Evolutionary conservation across 2,329 filamentous ascomycete genomes (phyloP).

Genomic region (Exophiala bonariae): DNA sequence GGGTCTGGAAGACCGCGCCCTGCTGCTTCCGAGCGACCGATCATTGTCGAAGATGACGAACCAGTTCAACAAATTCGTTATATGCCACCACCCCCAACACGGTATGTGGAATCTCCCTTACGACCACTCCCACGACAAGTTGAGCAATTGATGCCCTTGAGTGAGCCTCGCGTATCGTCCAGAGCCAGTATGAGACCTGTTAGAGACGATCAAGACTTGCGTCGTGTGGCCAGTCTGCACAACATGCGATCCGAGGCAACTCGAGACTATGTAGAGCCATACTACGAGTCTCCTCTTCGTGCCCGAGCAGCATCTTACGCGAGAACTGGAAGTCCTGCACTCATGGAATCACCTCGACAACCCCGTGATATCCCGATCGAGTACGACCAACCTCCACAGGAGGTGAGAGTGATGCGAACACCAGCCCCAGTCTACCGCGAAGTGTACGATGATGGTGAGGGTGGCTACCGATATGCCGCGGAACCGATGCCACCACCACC

Average conservation of each 20-base stretch:
- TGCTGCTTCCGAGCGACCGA: slow-evolving; percentile 42
- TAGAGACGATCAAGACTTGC: slow-evolving; percentile 45
- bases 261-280: slow-evolving; percentile 45
- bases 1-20: slow-evolving; percentile 38
- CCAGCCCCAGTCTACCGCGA: slow-evolving; percentile 39
- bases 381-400: slow-evolving; percentile 40
- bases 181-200: slow-evolving; percentile 35
- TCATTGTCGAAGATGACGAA: slow-evolving; percentile 48
- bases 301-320: slow-evolving; percentile 41
- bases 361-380: slow-evolving; percentile 33
- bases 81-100: slow-evolving; percentile 17
- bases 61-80: slow-evolving; percentile 35
- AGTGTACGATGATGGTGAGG: slow-evolving; percentile 42
- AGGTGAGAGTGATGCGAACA: slow-evolving; percentile 43
- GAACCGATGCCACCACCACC: slow-evolving; percentile 44
- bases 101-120: slow-evolving; percentile 27
- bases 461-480: slow-evolving; percentile 42
- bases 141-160: slow-evolving; percentile 31
- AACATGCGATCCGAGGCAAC: slow-evolving; percentile 43
- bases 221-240: slow-evolving; percentile 49
- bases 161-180: slow-evolving; percentile 40
- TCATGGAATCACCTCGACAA: slow-evolving; percentile 37
- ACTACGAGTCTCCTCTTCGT: slow-evolving; percentile 26
- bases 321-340: slow-evolving; percentile 36
- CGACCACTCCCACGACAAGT: slow-evolving; percentile 23